Conservation (phyloP, 768 basidiomycete genomes). For the Tricholomella constricta region DNA sequence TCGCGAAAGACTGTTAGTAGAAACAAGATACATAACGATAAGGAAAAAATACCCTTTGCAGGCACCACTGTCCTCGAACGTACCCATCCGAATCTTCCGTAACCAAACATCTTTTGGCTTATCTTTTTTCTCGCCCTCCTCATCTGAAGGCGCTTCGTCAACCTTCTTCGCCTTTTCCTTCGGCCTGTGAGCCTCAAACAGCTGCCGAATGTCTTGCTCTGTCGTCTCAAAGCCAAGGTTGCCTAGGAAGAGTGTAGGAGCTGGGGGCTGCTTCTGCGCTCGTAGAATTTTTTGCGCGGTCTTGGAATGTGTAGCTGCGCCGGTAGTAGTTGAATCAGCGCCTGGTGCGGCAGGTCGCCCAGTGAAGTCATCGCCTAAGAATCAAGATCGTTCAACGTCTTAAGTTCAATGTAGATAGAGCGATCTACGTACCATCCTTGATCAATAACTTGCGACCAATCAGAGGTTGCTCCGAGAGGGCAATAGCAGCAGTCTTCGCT, state of each 20-base stretch:
- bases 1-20: not conserved
- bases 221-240: constrained; percentile 93
- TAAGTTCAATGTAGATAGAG: not conserved
- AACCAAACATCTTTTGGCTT: constrained; percentile 52
- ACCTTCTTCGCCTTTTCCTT: constrained; percentile 30
- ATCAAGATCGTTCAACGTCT: not conserved
- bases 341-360: constrained; percentile 61
- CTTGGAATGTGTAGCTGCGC: constrained; percentile 52
- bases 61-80: constrained; percentile 91
- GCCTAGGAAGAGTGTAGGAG: constrained; percentile 87
- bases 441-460: constrained; percentile 89
- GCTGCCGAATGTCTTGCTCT: constrained; percentile 67
- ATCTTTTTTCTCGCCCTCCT: constrained; percentile 29
- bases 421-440: constrained; percentile 72
- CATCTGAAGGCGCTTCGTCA: constrained; percentile 28
- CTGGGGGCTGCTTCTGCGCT: constrained; percentile 80
- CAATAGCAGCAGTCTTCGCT: constrained; percentile 73
- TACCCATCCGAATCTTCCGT: constrained; percentile 88
- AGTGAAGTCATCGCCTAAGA: constrained; percentile 69
- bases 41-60: constrained; percentile 85
- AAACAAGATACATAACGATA: not conserved
- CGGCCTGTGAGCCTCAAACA: constrained; percentile 70
- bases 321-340: constrained; percentile 32
- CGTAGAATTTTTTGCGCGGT: constrained; percentile 77
- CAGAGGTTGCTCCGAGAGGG: constrained; percentile 77